phyloP scores from a whole-genome alignment of 73 alveolate species.

The Paramecium biaurelia region DNA sequence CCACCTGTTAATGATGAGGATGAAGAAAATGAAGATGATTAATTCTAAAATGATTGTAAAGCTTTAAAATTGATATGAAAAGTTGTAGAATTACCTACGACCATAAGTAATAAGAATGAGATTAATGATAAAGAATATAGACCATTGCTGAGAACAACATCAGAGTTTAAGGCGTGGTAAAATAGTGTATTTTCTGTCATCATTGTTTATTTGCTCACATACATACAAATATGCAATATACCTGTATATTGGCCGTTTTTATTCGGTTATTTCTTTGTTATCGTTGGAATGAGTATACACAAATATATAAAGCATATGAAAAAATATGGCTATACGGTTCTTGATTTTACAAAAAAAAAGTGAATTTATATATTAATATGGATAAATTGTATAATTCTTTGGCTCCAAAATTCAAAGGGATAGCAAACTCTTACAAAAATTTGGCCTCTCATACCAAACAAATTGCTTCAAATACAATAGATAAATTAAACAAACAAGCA shows the following conservation, averaged over 20 bases:
- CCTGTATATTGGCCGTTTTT: background rate
- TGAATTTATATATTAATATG: background rate
- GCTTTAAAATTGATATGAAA: background rate
- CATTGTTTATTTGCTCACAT: background rate
- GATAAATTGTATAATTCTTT: constrained; percentile 17
- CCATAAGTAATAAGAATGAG: background rate
- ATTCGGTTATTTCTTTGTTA: background rate
- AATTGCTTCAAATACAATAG: background rate
- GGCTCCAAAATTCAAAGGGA: background rate
- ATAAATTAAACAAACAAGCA: background rate
- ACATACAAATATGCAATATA: background rate
- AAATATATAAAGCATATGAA: background rate
- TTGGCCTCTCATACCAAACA: background rate
- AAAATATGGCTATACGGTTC: background rate
- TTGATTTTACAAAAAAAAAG: background rate
- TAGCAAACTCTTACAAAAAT: background rate
- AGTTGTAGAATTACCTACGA: background rate
- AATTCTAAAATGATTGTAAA: background rate
- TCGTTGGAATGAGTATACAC: background rate
- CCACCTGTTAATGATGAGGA: no score
- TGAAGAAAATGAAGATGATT: constrained; percentile 19
- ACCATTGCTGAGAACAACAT: background rate
- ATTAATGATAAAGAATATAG: background rate
- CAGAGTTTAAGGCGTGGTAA: background rate
- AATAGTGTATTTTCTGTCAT: background rate